Percentiles rank a stretch among this genome's conserved stretches.
These are phyloP conservation scores for Nevesoporus exiguus DNA, from an alignment of 768 basidiomycete species.

Conservation along the genomic window DNA sequence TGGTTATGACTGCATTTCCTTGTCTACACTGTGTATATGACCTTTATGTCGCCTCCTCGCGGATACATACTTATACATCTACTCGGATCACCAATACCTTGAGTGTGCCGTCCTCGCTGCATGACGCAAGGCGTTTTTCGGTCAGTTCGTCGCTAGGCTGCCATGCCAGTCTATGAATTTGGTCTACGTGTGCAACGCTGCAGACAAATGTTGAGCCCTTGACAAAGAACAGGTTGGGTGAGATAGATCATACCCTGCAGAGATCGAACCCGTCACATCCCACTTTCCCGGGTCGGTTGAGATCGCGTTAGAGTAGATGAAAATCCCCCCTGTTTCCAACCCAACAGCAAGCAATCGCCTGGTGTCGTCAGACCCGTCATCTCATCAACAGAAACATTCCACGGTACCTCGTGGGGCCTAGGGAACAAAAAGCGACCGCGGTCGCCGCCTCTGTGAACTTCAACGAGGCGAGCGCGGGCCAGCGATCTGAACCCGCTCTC, in stretches of 20 bases:
- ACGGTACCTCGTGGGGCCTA: conserved; percentile 34
- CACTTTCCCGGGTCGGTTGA: conserved; percentile 41
- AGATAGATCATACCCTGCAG: conserved; percentile 44
- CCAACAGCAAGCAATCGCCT: conserved; percentile 75
- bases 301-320: conserved; percentile 48
- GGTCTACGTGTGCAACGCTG: conserved; percentile 72
- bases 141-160: conserved; percentile 41
- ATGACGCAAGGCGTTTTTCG: conserved; percentile 68
- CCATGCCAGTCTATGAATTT: conserved; percentile 83
- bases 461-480: conserved; percentile 58
- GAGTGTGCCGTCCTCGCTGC: conserved; percentile 91
- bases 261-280: conserved; percentile 43
- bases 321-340: conserved; percentile 75
- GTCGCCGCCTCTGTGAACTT: conserved; percentile 78
- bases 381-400: conserved; percentile 8
- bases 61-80: conserved; percentile 42
- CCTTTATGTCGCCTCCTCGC: conserved; percentile 16
- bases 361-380: conserved; percentile 1
- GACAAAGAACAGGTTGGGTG: not conserved
- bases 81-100: conserved; percentile 65
- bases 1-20: conserved; percentile 14
- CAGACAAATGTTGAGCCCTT: not conserved
- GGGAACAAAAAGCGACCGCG: conserved; percentile 63
- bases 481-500: conserved; percentile 37
- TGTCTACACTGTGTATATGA: conserved; percentile 30